Percentiles rank a stretch among this genome's conserved stretches.
Evolutionary conservation across 495 filamentous ascomycete species (phyloP).

Genomic region (Neurospora sp.): DNA sequence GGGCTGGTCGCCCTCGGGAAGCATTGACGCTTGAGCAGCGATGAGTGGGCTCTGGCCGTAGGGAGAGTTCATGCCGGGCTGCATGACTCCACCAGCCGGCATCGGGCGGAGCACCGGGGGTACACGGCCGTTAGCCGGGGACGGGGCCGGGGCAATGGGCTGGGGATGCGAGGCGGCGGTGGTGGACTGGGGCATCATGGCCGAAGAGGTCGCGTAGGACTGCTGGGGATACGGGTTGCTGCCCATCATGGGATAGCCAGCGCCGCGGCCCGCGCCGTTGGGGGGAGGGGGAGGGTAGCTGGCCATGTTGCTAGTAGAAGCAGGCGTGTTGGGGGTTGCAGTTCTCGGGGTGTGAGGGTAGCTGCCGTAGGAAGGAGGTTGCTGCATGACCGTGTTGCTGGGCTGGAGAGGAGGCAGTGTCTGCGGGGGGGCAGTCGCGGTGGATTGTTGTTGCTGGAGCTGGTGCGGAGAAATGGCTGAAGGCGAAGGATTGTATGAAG

Average conservation of each 20-base stretch:
- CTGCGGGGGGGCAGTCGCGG: slow-evolving; percentile 45
- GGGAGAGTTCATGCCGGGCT: slow-evolving; percentile 37
- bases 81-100: slow-evolving; percentile 51
- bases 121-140: slow-evolving; percentile 45
- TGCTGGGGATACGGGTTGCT: slow-evolving; percentile 44
- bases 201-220: slow-evolving; percentile 48
- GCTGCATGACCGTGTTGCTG: slow-evolving; percentile 50
- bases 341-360: slow-evolving; percentile 55
- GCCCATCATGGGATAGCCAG: slow-evolving; percentile 34
- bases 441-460: slow-evolving; percentile 6
- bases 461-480: slow-evolving; percentile 19
- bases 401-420: slow-evolving; percentile 64
- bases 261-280: slow-evolving; percentile 43
- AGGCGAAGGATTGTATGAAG: slow-evolving; percentile 22
- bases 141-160: slow-evolving; percentile 60
- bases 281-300: slow-evolving; percentile 49
- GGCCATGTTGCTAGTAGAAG: slow-evolving; percentile 49
- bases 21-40: slow-evolving; percentile 29
- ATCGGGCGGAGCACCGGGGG: slow-evolving; percentile 48
- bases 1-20: slow-evolving; percentile 48
- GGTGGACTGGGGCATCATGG: slow-evolving; percentile 55
- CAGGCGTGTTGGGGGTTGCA: slow-evolving; percentile 50
- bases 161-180: slow-evolving; percentile 58
- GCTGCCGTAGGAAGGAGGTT: slow-evolving; percentile 41
- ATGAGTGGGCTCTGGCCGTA: slow-evolving; percentile 40